Evolutionary conservation across 1,284 basidiomycete genomes (phyloP).

Genomic region (Boletus mariae): DNA sequence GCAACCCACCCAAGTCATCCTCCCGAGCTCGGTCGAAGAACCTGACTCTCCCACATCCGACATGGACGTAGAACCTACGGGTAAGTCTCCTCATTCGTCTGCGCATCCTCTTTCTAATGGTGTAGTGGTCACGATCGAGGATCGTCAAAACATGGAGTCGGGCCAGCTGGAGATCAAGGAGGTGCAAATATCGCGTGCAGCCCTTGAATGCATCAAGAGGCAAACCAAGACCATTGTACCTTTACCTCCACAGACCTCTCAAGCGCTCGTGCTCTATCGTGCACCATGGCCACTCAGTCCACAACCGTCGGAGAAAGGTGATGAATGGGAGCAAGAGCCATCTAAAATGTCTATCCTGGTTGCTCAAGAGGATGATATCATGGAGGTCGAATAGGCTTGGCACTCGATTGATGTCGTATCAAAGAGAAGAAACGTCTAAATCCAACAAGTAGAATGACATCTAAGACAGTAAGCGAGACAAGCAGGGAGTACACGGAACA

Average conservation of each 20-base stretch:
- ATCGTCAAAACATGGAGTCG: constrained; percentile 45
- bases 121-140: constrained; percentile 4
- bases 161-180: constrained; percentile 21
- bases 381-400: constrained; percentile 52
- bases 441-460: constrained; percentile 11
- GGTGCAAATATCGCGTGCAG: constrained; percentile 37
- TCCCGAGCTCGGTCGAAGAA: constrained; percentile 46
- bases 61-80: constrained; percentile 61
- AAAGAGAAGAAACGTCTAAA: constrained; percentile 1
- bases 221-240: constrained; percentile 24
- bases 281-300: constrained; percentile 36
- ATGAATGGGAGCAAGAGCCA: not conserved
- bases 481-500: not conserved
- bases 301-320: not conserved
- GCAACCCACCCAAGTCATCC: constrained; percentile 21
- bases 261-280: constrained; percentile 58
- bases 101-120: not conserved
- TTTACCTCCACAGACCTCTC: constrained; percentile 30
- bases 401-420: not conserved
- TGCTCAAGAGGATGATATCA: constrained; percentile 45
- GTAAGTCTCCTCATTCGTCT: constrained; percentile 13
- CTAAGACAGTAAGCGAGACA: constrained; percentile 18
- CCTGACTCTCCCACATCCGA: constrained; percentile 35
- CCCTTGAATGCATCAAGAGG: constrained; percentile 45
- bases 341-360: not conserved